A percentile compares a stretch with the other conserved stretches of the same genome.
phyloP scores from a whole-genome alignment of 345 rosid genomes.

The thale cress (Arabidopsis thaliana) region TAIR10.1 NC_003076.8:3682001-3682500 shows the following conservation, averaged over 20 bases:
- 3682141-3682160: conserved; percentile 57
- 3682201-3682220: conserved; percentile 54
- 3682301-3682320: conserved; percentile 50
- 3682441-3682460: conserved; percentile 47
- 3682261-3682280: conserved; percentile 52
- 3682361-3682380: conserved; percentile 81
- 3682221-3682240: conserved; percentile 59
- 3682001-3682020: conserved; percentile 52
- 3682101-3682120: conserved; percentile 69
- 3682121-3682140: conserved; percentile 64
- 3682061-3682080: conserved; percentile 61
- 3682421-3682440: conserved; percentile 49
- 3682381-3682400: conserved; percentile 71
- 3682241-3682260: conserved; percentile 52
- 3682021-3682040: conserved; percentile 50
- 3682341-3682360: conserved; percentile 64
- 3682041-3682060: conserved; percentile 69
- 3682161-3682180: conserved; percentile 48
- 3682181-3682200: conserved; percentile 61
- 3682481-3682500: conserved; percentile 55
- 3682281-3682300: conserved; percentile 50
- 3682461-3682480: conserved; percentile 45
- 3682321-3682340: conserved; percentile 47
- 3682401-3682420: conserved; percentile 55
- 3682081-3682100: conserved; percentile 58